These are phyloP conservation scores for Pseudopyrenochaeta lycopersici DNA, from an alignment of 2,329 filamentous ascomycete genomes.

Conservation along the genomic window DNA sequence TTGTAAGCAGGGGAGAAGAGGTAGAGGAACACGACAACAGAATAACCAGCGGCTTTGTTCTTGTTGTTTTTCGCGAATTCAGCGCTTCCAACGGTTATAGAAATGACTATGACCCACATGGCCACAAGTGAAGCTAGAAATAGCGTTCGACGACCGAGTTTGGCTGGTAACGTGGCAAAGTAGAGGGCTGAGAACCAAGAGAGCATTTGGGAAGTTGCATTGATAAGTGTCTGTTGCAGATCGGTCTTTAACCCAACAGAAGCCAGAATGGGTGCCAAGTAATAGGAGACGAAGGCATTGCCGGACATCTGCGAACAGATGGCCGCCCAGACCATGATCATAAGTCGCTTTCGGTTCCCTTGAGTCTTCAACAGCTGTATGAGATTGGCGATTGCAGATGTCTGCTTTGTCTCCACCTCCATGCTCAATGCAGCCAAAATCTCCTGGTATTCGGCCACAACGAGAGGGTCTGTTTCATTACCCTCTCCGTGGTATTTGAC, in stretches of 20 bases:
- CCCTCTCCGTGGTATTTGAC: constrained; percentile 62
- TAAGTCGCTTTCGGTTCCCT: constrained; percentile 24
- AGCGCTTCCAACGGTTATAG: constrained; percentile 54
- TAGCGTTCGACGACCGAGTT: constrained; percentile 54
- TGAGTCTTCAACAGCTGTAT: constrained; percentile 21
- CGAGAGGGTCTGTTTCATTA: constrained; percentile 32
- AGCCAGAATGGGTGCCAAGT: constrained; percentile 47
- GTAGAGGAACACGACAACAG: constrained; percentile 13
- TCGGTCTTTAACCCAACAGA: constrained; percentile 48
- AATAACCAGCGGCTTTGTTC: too few species aligned
- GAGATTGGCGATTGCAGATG: too few species aligned
- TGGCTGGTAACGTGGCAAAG: constrained; percentile 48
- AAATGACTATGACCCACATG: constrained; percentile 54
- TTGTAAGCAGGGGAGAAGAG: constrained; percentile 10
- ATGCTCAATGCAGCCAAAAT: constrained; percentile 6
- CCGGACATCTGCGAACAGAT: constrained; percentile 23
- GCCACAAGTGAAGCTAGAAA: constrained; percentile 53
- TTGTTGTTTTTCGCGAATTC: too few species aligned
- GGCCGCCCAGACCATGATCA: constrained; percentile 20
- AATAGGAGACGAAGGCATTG: constrained; percentile 40
- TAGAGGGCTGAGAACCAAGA: constrained; percentile 48
- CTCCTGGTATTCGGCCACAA: constrained; percentile 5
- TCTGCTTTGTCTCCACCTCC: constrained; percentile 16
- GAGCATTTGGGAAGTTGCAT: constrained; percentile 49
- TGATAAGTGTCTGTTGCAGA: constrained; percentile 48